Evolutionary conservation across 2,329 filamentous ascomycete species (phyloP).

Genomic region (Alternaria brassicae): DNA sequence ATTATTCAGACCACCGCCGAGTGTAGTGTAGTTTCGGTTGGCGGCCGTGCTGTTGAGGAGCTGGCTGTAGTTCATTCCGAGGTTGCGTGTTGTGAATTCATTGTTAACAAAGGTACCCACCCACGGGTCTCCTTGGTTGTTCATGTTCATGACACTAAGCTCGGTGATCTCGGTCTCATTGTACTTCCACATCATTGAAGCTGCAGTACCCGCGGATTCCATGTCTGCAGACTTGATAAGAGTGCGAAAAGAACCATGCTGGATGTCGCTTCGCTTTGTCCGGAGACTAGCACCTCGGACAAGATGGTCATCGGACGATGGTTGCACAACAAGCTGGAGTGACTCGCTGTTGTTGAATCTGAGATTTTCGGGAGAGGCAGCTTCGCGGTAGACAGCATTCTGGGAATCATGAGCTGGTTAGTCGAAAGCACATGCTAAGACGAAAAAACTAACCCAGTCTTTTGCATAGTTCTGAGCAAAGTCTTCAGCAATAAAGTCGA

Average conservation of each 20-base stretch:
- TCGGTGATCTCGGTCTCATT: conserved; percentile 55
- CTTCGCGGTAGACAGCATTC: conserved; percentile 55
- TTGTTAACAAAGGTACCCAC: conserved; percentile 50
- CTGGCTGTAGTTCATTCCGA: conserved; percentile 53
- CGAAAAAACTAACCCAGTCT: conserved; percentile 46
- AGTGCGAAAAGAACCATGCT: conserved; percentile 57
- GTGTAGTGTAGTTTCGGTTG: conserved; percentile 51
- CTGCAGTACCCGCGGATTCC: conserved; percentile 50
- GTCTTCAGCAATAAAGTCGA: conserved; percentile 50
- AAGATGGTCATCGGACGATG: conserved; percentile 47
- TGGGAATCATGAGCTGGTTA: not conserved
- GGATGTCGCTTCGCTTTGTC: conserved; percentile 55
- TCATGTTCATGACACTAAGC: conserved; percentile 56
- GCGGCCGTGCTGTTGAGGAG: conserved; percentile 34
- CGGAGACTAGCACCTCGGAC: conserved; percentile 55
- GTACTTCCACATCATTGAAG: conserved; percentile 57
- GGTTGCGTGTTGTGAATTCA: conserved; percentile 48
- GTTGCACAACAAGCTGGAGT: conserved; percentile 48
- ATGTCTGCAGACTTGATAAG: conserved; percentile 52
- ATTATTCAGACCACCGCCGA: conserved; percentile 38
- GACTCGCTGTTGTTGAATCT: conserved; percentile 44
- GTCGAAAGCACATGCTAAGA: not conserved
- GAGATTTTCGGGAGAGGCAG: conserved; percentile 52
- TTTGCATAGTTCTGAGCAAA: conserved; percentile 56
- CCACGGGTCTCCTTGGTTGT: conserved; percentile 49